These are phyloP conservation scores for Coemansia sp. DNA, from an alignment of 192 early-diverging fungal species.

Conservation along the genomic window DNA sequence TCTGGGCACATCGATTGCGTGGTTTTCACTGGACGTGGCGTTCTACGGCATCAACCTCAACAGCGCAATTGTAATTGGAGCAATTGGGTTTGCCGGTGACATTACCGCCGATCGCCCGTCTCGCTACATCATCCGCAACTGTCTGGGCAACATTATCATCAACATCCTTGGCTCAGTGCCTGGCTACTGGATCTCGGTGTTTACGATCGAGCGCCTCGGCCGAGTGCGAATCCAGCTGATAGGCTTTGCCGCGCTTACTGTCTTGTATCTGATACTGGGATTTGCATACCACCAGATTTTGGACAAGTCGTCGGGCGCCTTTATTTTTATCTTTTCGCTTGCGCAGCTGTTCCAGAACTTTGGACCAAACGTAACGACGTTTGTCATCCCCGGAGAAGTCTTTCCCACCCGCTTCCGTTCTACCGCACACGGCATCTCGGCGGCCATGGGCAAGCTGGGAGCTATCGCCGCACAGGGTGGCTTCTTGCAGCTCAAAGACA, in stretches of 20 bases:
- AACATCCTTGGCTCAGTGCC: conserved; percentile 81
- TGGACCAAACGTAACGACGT: conserved; percentile 89
- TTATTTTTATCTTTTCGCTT: conserved; percentile 62
- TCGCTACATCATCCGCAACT: conserved; percentile 59
- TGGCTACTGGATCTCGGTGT: conserved; percentile 92
- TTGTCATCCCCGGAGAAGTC: conserved; percentile 76
- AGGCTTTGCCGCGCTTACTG: conserved; percentile 74
- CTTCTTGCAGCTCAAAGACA: conserved; percentile 64
- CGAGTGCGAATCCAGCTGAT: conserved; percentile 86
- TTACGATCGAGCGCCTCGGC: conserved; percentile 78
- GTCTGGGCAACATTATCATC: conserved; percentile 87
- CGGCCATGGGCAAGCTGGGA: conserved; percentile 73
- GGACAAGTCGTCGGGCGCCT: conserved; percentile 53
- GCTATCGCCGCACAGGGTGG: conserved; percentile 70
- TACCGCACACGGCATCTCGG: conserved; percentile 76
- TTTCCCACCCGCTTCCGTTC: conserved; percentile 77
- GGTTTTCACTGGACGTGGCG: conserved; percentile 74
- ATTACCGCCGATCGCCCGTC: conserved; percentile 17
- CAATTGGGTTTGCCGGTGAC: conserved; percentile 60
- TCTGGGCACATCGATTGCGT: conserved; percentile 65
- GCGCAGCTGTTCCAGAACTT: conserved; percentile 87
- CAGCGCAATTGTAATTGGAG: conserved; percentile 65
- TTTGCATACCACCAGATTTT: conserved; percentile 66
- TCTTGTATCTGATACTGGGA: conserved; percentile 70
- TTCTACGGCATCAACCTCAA: conserved; percentile 80